These are phyloP conservation scores for Dactylellina leptospora DNA, from an alignment of 2,329 filamentous ascomycete species.

Conservation along the genomic window DNA sequence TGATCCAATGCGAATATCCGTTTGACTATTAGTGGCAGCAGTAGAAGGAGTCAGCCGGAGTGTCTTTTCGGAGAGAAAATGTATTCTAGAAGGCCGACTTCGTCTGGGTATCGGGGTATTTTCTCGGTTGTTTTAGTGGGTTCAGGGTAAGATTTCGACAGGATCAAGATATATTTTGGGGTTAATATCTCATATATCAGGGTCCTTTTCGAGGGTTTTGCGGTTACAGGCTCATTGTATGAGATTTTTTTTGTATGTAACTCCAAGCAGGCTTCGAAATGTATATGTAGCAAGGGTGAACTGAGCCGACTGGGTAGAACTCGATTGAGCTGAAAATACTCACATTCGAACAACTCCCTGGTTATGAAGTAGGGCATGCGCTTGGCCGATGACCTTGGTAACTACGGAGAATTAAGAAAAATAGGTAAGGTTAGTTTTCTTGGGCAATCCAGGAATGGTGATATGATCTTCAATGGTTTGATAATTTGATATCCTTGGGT, in stretches of 20 bases:
- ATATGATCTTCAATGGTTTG: slow-evolving; percentile 13
- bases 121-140: background rate
- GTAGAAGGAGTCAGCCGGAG: slow-evolving; percentile 20
- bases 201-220: background rate
- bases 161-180: slow-evolving; percentile 18
- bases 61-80: slow-evolving; percentile 12
- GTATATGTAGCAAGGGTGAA: background rate
- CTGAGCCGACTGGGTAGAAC: background rate
- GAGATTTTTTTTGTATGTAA: no score
- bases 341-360: slow-evolving; percentile 73
- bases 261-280: no score
- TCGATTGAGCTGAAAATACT: background rate
- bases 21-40: slow-evolving; percentile 33
- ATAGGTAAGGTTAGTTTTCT: background rate
- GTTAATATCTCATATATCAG: slow-evolving; percentile 21
- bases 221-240: no score
- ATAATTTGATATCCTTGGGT: no score
- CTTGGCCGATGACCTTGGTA: slow-evolving; percentile 76
- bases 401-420: slow-evolving; percentile 49
- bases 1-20: slow-evolving; percentile 53
- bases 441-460: slow-evolving; percentile 9
- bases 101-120: background rate
- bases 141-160: background rate
- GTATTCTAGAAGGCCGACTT: slow-evolving; percentile 8
- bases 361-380: slow-evolving; percentile 78